Base-by-base conservation (phyloP, 2,329 filamentous ascomycete species). In the Escovopsis sp. region DNA sequence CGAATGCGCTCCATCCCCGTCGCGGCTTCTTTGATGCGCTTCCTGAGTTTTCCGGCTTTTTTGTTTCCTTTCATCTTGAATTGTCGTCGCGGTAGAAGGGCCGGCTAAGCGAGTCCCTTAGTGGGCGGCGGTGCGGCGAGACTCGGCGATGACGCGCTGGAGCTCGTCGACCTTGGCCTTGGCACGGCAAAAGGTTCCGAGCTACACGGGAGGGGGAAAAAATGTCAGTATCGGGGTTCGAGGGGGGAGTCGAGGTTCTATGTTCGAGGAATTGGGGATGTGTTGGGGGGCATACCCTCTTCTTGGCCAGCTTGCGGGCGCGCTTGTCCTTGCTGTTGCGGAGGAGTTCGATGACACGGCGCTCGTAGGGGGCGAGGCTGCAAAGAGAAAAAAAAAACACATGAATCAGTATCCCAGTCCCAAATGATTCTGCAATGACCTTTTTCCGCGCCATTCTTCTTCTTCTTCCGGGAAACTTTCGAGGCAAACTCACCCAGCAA, bases 91-190 rank as follows among this genome's bases (percentile, higher is more conserved):
- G 23, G 23, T 4, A 6, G 23, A 6, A 23, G 23, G 23, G 23
- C 23, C 6, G 23, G 23, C 23, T 23, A 23, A 40, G 26, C 12
- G 3, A 23, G 12, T 36, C 28, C 28, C 49, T 76, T 76, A 77
- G 68, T 77, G 73, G 56, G 23, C 23, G 23, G 60, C 69, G 51
- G 67, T 63, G 59, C 73, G 69, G 71, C 89, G 88, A 65, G 88
- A 82, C 76, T 96, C 91, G 62, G 89, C 86, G 66, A 98, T 98
- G 70, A 98, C 85, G 62, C 85, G 80, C 73, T 87, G 85, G 73
- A 98, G 86, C 75, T 96, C 89, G 67, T 98, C 91, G 58, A 98
- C 91, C 89, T 98, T 98, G 68, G 78, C 82, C 89, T 98, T 98
- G 64, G 89, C 89, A 69, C 91, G 89, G 64, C 85, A 85, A 71